Percentiles rank a stretch among this genome's conserved stretches.
phyloP scores from a whole-genome alignment of 345 rosid species.

The Eucalyptus curtisii region DNA sequence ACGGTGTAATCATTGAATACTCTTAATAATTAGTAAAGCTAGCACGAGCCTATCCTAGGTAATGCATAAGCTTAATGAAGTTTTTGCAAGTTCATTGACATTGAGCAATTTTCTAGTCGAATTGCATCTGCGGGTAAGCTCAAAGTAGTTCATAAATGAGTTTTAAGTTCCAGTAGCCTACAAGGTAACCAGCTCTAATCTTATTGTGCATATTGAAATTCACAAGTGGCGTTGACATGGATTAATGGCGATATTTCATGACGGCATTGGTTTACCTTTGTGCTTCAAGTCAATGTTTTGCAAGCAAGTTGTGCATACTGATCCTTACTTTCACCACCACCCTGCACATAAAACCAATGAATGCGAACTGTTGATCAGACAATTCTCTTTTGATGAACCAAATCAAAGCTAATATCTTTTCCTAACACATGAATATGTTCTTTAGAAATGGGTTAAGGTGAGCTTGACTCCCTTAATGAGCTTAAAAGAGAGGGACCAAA shows the following conservation, averaged over 20 bases:
- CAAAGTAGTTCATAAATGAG: not conserved
- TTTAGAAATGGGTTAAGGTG: not conserved
- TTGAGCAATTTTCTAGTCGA: not conserved
- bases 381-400: not conserved
- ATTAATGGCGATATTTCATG: not conserved
- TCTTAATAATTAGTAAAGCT: not conserved
- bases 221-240: not conserved
- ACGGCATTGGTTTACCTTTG: slow-evolving; percentile 24
- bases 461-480: not conserved
- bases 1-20: not conserved
- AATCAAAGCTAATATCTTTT: not conserved
- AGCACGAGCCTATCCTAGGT: not conserved
- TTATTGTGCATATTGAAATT: not conserved
- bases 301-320: slow-evolving; percentile 51
- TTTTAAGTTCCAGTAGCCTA: not conserved
- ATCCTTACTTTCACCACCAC: slow-evolving; percentile 87
- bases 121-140: not conserved
- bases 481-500: not conserved
- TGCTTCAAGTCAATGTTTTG: slow-evolving; percentile 62
- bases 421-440: not conserved
- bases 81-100: not conserved
- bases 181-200: not conserved
- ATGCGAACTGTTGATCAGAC: not conserved
- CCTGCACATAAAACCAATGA: slow-evolving; percentile 18
- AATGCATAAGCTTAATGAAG: not conserved